Evolutionary conservation across 768 basidiomycete species (phyloP).

Genomic region (Macrocybe gigantea): DNA sequence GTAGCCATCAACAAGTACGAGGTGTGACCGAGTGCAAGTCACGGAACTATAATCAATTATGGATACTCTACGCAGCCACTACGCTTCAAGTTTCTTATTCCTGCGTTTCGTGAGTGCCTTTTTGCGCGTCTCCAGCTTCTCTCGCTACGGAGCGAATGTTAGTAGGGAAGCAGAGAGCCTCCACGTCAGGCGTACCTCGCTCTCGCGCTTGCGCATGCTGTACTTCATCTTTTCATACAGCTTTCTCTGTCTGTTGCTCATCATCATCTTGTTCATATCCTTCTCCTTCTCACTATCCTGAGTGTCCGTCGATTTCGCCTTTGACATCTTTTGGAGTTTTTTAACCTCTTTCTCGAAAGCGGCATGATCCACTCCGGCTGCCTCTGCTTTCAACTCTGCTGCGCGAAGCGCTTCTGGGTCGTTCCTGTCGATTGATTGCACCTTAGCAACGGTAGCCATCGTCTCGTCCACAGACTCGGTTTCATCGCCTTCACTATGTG

Average conservation of each 20-base stretch:
- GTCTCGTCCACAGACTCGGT: slow-evolving; percentile 26
- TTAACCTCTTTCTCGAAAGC: slow-evolving; percentile 73
- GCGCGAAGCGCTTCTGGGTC: slow-evolving; percentile 72
- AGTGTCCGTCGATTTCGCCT: slow-evolving; percentile 17
- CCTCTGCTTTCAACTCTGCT: slow-evolving; percentile 91
- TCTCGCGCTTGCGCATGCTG: slow-evolving; percentile 66
- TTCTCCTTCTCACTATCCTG: slow-evolving; percentile 62
- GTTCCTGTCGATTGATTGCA: slow-evolving; percentile 27
- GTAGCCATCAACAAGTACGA: too few species aligned
- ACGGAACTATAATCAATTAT: background rate
- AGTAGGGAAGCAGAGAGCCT: background rate
- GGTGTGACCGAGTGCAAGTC: too few species aligned
- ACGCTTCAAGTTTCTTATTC: slow-evolving; percentile 27
- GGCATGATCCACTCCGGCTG: slow-evolving; percentile 73
- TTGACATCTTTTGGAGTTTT: slow-evolving; percentile 42
- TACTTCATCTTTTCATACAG: slow-evolving; percentile 93
- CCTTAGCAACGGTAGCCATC: slow-evolving; percentile 23
- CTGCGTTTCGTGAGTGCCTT: slow-evolving; percentile 44
- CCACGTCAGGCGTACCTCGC: slow-evolving; percentile 57
- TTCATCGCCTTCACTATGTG: slow-evolving; percentile 25
- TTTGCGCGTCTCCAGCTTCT: slow-evolving; percentile 54
- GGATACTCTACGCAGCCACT: background rate
- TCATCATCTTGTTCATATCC: slow-evolving; percentile 96
- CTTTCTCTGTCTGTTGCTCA: slow-evolving; percentile 93
- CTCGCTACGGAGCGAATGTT: slow-evolving; percentile 37